Evolutionary conservation across 2,329 filamentous ascomycete genomes (phyloP).

Genomic region (Pyricularia sp.): DNA sequence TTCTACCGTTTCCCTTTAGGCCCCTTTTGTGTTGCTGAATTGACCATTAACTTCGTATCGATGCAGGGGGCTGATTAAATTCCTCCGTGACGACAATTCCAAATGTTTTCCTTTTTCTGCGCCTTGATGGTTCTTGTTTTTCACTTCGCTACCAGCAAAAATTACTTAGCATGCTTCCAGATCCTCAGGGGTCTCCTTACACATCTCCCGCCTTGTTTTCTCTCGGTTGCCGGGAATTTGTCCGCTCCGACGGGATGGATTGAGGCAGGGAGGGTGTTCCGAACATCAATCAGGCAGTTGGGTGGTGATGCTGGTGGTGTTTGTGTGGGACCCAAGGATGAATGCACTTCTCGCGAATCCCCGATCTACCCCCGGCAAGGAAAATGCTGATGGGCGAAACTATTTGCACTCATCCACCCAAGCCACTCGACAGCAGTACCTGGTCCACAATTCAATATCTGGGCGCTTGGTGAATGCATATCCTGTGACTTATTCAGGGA

Average conservation of each 20-base stretch:
- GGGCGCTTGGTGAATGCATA: not conserved
- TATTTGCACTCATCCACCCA: not conserved
- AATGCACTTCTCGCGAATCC: not conserved
- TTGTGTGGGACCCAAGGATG: not conserved
- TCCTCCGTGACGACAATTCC: not conserved
- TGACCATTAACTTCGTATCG: not conserved
- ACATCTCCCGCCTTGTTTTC: not conserved
- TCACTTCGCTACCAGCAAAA: not conserved
- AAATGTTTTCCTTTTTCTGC: not conserved
- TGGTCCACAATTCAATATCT: not conserved
- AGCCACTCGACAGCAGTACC: not conserved
- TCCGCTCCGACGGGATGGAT: not conserved
- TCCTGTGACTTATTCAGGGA: not conserved
- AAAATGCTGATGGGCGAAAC: not conserved
- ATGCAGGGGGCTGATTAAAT: not conserved
- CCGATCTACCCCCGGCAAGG: not conserved
- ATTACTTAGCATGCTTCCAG: not conserved
- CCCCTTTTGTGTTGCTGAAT: not conserved
- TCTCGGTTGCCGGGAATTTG: not conserved
- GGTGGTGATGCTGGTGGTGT: not conserved
- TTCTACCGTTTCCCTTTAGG: not conserved
- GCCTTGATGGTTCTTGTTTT: not conserved
- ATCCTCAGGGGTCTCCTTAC: not conserved
- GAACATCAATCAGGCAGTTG: not conserved
- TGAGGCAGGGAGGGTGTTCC: not conserved